Base-by-base conservation (phyloP, 2,329 filamentous ascomycete genomes). In the Aspergillus persii region DNA sequence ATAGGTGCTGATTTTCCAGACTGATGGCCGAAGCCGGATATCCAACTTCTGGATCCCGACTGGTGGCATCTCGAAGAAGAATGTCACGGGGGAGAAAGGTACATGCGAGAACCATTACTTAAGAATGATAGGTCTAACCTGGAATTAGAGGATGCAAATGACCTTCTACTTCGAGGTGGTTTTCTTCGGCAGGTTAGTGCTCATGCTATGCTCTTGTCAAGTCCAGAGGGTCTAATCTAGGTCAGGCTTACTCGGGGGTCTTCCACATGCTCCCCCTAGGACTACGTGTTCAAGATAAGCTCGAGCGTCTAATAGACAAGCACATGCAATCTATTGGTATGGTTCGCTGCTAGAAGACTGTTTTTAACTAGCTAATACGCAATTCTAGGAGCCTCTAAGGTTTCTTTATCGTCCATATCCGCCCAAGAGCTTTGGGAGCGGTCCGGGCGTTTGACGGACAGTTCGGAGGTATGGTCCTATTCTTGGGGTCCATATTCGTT, bases 261-360 rank as follows among this genome's bases (percentile, higher is more conserved):
- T 99, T 97, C 68, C 95, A 99, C 70, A 83, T 96, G 71, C 82
- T 99, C 1, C 95, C 95, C 0, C 78, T 99, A 0, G 95, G 95
- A 0, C 82, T 92, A 31, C 85, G 92, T 30, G 91, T 98, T 0
- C 92, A 96, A 69, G 85, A 92, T 54, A 99, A 98, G 74, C 80
- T 98, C 31, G 92, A 97, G 71, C 78, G 79, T 9, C 78, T 98
- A 9, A 89, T 99, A 66, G 93, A 97, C 71, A 91, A 89, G 71
- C 87, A 97, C 72, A 99, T 99, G 95, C 80, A 81, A 54, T 84
- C 83, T 36, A 77, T 95, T 66, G 89, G 89, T 89, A 75, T 39
- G 59, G 30, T 63, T 8, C 63, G 68, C 15, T n/a, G 61, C 50
- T 29, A 23, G 0, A 15, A 9, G 26, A 31, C 27, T 33, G 33